Evolutionary conservation across 495 filamentous ascomycete species (phyloP).

Genomic region (Aspergillus steynii): DNA sequence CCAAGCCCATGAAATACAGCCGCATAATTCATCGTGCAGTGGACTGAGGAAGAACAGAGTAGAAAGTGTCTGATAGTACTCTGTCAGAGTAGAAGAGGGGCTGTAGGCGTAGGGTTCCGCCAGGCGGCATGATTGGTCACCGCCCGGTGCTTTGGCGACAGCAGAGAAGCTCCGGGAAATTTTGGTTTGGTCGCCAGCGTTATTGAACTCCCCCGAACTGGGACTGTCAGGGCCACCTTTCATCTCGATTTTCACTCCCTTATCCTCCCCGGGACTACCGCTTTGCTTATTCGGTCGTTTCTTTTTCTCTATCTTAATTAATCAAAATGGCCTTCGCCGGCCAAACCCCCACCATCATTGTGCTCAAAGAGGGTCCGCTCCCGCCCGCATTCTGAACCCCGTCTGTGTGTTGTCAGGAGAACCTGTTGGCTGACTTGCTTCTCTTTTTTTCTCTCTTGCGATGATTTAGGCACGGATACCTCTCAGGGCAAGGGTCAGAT

Average conservation of each 20-base stretch:
- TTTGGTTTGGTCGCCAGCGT: constrained; percentile 35
- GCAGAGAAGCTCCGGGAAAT: constrained; percentile 49
- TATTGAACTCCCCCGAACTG: constrained; percentile 17
- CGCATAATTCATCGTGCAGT: neutral
- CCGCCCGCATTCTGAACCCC: constrained; percentile 34
- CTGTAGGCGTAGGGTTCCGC: constrained; percentile 27
- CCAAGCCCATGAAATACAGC: neutral
- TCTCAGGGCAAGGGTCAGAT: constrained; percentile 98
- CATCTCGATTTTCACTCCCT: constrained; percentile 24
- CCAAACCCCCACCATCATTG: constrained; percentile 97
- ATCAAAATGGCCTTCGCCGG: constrained; percentile 89
- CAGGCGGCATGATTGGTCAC: constrained; percentile 36
- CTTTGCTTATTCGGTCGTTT: constrained; percentile 12
- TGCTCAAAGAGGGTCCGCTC: constrained; percentile 89
- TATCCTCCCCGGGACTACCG: constrained; percentile 13
- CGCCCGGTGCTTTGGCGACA: constrained; percentile 33
- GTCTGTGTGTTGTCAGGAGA: constrained; percentile 19
- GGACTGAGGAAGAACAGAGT: neutral
- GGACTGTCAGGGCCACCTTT: constrained; percentile 23
- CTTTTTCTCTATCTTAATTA: constrained; percentile 10
- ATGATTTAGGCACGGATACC: constrained; percentile 79
- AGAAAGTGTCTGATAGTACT: no score
- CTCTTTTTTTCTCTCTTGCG: neutral
- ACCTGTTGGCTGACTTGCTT: constrained; percentile 14
- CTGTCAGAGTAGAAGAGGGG: neutral